phyloP scores from a whole-genome alignment of 441 rosid species.

The Iberis amara region DNA sequence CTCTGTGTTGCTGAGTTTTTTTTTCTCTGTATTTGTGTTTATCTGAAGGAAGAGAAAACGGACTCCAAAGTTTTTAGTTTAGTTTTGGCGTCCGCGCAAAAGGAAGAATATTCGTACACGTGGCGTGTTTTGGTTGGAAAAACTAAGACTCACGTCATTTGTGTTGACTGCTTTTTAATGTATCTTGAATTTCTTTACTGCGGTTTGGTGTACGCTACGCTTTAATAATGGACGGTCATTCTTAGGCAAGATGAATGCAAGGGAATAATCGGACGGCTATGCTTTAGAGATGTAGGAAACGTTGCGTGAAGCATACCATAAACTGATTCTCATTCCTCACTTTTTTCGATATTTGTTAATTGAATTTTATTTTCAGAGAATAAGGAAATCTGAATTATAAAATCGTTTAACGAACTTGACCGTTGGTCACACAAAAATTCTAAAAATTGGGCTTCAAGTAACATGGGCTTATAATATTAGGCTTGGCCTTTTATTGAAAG shows the following conservation, averaged over 20 bases:
- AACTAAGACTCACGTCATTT: constrained; percentile 33
- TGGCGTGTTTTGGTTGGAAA: constrained; percentile 36
- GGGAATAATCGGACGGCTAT: constrained; percentile 7
- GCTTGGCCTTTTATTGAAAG: background rate
- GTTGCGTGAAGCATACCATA: constrained; percentile 9
- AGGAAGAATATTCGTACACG: constrained; percentile 28
- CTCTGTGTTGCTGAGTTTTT: constrained; percentile 11
- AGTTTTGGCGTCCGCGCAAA: constrained; percentile 41
- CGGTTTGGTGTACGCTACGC: constrained; percentile 4
- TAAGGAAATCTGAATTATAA: constrained; percentile 23
- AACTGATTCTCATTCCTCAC: constrained; percentile 14
- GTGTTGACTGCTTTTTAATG: constrained; percentile 36
- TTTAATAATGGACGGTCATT: constrained; percentile 11
- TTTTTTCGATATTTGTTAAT: constrained; percentile 27
- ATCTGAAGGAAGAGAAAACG: constrained; percentile 22
- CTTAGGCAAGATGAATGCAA: background rate
- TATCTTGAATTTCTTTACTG: constrained; percentile 5
- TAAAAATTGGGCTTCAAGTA: background rate
- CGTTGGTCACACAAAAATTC: constrained; percentile 11
- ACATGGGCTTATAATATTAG: background rate
- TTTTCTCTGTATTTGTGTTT: constrained; percentile 6
- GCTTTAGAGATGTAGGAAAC: background rate
- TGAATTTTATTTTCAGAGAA: constrained; percentile 20
- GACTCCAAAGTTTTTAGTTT: constrained; percentile 37
- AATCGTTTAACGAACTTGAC: constrained; percentile 19